A percentile compares a stretch with the other conserved stretches of the same genome.
phyloP scores from a whole-genome alignment of 805 yeast genomes.

The Cyberlindnera suaveolens region DNA sequence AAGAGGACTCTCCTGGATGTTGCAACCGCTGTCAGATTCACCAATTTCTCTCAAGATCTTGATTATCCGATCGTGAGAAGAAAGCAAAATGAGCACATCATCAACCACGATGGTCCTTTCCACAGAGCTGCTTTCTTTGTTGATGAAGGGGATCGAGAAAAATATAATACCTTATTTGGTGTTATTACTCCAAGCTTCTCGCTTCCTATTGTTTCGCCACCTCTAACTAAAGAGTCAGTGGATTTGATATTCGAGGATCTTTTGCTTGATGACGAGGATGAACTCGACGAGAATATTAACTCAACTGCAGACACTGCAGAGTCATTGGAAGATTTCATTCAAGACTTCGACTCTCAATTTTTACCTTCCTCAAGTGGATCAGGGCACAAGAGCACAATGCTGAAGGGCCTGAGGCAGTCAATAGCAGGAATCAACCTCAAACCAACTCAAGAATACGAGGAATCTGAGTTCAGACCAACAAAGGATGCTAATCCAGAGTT shows the following conservation, averaged over 20 bases:
- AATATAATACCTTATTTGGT: constrained; percentile 44
- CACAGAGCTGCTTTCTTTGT: constrained; percentile 74
- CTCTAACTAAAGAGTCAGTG: constrained; percentile 44
- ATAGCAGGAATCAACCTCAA: constrained; percentile 14
- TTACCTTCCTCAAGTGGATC: background rate
- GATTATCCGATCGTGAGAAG: constrained; percentile 39
- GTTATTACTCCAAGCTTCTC: constrained; percentile 55
- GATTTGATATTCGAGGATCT: constrained; percentile 25
- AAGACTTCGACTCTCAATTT: constrained; percentile 13
- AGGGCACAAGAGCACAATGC: background rate
- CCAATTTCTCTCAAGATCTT: constrained; percentile 52
- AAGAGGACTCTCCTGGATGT: constrained; percentile 33
- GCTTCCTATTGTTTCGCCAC: constrained; percentile 57
- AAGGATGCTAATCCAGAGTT: constrained; percentile 31
- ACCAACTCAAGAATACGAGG: constrained; percentile 11
- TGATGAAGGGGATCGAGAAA: constrained; percentile 40
- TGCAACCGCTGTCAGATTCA: constrained; percentile 51
- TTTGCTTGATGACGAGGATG: constrained; percentile 4
- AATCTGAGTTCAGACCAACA: constrained; percentile 15
- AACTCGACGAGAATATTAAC: background rate
- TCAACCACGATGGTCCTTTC: constrained; percentile 73
- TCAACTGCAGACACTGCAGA: background rate
- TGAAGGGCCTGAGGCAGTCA: constrained; percentile 7
- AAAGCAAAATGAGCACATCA: constrained; percentile 60
- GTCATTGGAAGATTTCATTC: constrained; percentile 9